phyloP scores from a whole-genome alignment of 2,329 filamentous ascomycete species.

The Xylariaceae sp. region DNA sequence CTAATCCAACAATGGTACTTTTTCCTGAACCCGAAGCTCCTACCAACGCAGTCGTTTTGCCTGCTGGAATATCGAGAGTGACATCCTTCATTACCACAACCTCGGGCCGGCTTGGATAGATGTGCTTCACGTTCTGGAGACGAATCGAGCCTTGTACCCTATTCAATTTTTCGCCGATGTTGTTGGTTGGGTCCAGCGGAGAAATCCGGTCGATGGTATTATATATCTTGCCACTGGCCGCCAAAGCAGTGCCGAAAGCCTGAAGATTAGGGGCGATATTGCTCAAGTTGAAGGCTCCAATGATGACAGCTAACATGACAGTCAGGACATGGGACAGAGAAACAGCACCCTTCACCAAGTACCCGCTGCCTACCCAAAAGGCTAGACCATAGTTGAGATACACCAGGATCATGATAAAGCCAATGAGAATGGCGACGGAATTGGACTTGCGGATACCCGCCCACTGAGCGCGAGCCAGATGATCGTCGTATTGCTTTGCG shows the following conservation, averaged over 20 bases:
- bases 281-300: constrained; percentile 86
- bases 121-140: constrained; percentile 79
- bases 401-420: constrained; percentile 75
- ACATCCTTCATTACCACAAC: constrained; percentile 85
- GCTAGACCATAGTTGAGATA: constrained; percentile 84
- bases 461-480: constrained; percentile 68
- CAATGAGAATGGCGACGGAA: constrained; percentile 73
- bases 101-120: constrained; percentile 90
- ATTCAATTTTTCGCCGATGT: constrained; percentile 69
- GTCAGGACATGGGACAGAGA: constrained; percentile 70
- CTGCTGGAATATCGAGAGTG: constrained; percentile 73
- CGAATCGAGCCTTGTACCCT: constrained; percentile 73
- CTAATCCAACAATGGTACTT: constrained; percentile 86
- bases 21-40: constrained; percentile 94
- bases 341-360: constrained; percentile 63
- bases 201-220: constrained; percentile 87
- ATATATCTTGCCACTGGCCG: constrained; percentile 87
- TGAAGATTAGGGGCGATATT: constrained; percentile 83
- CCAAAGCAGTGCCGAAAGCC: constrained; percentile 78
- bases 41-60: constrained; percentile 89
- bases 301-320: constrained; percentile 86
- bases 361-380: constrained; percentile 83
- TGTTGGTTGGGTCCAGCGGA: constrained; percentile 72
- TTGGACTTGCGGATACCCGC: constrained; percentile 75
- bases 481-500: constrained; percentile 77